phyloP scores from a whole-genome alignment of 805 yeast genomes.

The Candida anglica region DNA sequence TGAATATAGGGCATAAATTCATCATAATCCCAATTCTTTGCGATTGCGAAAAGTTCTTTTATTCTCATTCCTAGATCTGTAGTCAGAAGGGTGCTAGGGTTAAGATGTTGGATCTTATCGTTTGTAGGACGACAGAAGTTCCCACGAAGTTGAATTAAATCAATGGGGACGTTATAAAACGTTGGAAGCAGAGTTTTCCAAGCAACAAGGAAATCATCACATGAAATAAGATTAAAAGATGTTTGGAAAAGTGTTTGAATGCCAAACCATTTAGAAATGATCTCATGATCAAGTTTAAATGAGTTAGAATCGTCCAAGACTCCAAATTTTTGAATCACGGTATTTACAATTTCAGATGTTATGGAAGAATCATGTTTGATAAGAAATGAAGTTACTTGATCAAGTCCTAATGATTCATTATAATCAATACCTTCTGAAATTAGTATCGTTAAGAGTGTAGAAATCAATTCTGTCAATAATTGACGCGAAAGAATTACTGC shows the following conservation, averaged over 20 bases:
- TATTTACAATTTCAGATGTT: constrained; percentile 40
- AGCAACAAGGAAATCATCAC: constrained; percentile 56
- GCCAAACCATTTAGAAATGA: constrained; percentile 63
- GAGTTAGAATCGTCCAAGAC: constrained; percentile 9
- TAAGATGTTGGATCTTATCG: constrained; percentile 49
- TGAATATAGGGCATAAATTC: constrained; percentile 34
- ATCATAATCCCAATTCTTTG: constrained; percentile 34
- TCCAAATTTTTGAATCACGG: constrained; percentile 50
- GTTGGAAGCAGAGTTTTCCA: constrained; percentile 66
- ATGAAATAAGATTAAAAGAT: constrained; percentile 15
- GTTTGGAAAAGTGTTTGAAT: constrained; percentile 37
- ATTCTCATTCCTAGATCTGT: constrained; percentile 31
- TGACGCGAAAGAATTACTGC: constrained; percentile 27
- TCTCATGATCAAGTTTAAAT: constrained; percentile 37
- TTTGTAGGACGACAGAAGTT: constrained; percentile 45
- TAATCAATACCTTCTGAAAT: constrained; percentile 21
- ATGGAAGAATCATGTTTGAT: constrained; percentile 20
- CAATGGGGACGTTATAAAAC: constrained; percentile 57
- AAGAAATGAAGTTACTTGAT: constrained; percentile 13
- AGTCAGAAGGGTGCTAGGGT: constrained; percentile 43
- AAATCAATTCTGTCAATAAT: constrained; percentile 23
- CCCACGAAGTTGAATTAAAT: constrained; percentile 53
- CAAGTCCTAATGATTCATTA: constrained; percentile 10
- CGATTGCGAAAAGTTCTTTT: constrained; percentile 27
- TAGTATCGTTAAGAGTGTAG: constrained; percentile 20